Evolutionary conservation across 164 flowering plant genomes (phyloP), one percentile per base, ranked within the genome.

Genomic region (Cinnamomum micranthum): DNA sequence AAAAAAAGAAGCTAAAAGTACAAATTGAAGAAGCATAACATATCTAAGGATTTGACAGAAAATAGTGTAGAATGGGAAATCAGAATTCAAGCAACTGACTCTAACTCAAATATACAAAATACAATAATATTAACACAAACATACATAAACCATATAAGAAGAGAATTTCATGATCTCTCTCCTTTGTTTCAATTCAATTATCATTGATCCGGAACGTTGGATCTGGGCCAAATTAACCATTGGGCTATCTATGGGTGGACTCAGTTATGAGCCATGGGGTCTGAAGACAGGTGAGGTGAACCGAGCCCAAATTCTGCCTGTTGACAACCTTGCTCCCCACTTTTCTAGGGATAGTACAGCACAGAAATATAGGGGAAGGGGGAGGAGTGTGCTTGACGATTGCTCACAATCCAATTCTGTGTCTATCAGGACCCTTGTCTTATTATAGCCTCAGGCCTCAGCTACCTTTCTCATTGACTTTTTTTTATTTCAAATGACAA

Each of bases 291-390:
- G 25, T 3, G 25, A 64, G 15, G 25, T 3, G 25, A 2, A 14
- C 52, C 20, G 55, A 69, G 55, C 23, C 23, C 35, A 41, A 69
- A 19, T 52, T 22, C 55, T 6, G 14, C 35, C 27, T 23, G 59
- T 31, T 31, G 6, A 31, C 35, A 31, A 67, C 25, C 13, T 67
- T 28, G 10, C 22, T 41, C 15, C 5, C 69, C 67, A 69, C 55
- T 17, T 41, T 33, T 59, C 77, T 27, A 75, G 66, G 59, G 52
- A 75, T 55, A 59, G 28, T 55, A 20, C 60, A 60, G 73, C 73
- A 75, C 77, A 75, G 77, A 75, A 75, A 62, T 75, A 73, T 75
- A 75, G 77, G 77, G 15, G 13, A 64, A 62, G 73, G 62, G 58
- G 73, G 70, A 75, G 63, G 69, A 73, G 77, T 72, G n/a, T 12